These are phyloP conservation scores for Lenzites betulinus DNA, from an alignment of 768 basidiomycete genomes.

Conservation along the genomic window DNA sequence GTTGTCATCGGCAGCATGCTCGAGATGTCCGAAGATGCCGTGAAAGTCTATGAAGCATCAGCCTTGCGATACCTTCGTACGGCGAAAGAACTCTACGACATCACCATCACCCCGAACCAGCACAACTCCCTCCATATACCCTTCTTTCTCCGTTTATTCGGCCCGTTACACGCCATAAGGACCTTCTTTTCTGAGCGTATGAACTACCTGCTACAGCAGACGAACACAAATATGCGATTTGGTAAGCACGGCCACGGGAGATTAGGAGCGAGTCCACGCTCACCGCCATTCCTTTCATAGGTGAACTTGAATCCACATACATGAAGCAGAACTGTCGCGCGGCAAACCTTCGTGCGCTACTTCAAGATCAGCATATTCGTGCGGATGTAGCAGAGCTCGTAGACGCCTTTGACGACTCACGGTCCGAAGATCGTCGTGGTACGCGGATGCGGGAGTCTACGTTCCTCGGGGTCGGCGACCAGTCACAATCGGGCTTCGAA, in stretches of 20 bases:
- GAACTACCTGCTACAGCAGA: slow-evolving; percentile 29
- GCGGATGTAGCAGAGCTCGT: not conserved
- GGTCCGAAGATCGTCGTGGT: not conserved
- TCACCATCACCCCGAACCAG: slow-evolving; percentile 31
- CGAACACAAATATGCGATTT: slow-evolving; percentile 27
- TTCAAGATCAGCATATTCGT: not conserved
- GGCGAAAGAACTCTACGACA: slow-evolving; percentile 28
- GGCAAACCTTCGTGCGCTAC: not conserved
- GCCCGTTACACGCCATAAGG: slow-evolving; percentile 32
- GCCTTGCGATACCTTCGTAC: slow-evolving; percentile 24
- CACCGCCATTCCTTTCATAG: not conserved
- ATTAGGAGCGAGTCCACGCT: too few relatives aligned
- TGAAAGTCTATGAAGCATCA: slow-evolving; percentile 4
- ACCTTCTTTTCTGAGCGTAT: slow-evolving; percentile 34
- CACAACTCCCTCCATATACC: slow-evolving; percentile 37
- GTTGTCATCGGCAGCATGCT: slow-evolving; percentile 28
- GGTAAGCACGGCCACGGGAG: too few relatives aligned
- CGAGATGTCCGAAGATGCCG: slow-evolving; percentile 8
- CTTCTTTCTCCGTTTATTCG: slow-evolving; percentile 30
- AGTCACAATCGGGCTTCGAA: too few relatives aligned
- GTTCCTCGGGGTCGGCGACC: not conserved
- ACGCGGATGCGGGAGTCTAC: not conserved
- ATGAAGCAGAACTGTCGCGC: not conserved
- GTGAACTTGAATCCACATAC: not conserved
- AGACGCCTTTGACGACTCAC: not conserved